Evolutionary conservation across 345 rosid species (phyloP), one percentile per base, ranked within the genome.

Genomic region (Aquilaria sinensis): DNA sequence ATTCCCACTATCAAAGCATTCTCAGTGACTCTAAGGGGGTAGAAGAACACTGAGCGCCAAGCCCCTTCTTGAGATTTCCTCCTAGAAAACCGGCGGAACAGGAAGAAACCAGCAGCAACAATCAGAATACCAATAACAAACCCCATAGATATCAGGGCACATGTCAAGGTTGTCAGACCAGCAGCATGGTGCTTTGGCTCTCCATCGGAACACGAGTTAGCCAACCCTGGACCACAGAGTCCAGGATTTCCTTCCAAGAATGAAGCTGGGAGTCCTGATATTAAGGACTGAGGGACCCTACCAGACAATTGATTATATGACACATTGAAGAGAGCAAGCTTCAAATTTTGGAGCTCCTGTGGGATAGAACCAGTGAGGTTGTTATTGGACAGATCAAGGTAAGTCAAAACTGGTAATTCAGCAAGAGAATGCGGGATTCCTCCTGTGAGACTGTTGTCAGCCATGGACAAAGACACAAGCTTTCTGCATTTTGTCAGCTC

Each of bases 261-360:
- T 6, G 98, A 92, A 71, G 96, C 98, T 4, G 97, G 98, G 58
- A 89, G 85, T 30, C 98, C 98, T 1, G 91, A 81, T 63, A 92
- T 80, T 37, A 92, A 80, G 52, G 89, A 77, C 53, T 51, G 75
- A 60, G 98, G 84, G 47, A 87, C 95, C 31, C 68, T 77, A 34
- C 97, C 98, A 6, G 96, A 86, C 47, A 93, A 80, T 31, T 58
- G 80, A 70, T 93, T 88, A 72, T 72, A 88, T 3, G 98, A 93
- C 11, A 86, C 92, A 62, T 93, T 93, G 75, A 93, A 85, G 57
- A 90, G 94, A 47, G 97, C 98, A 58, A 93, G 96, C 81, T 88
- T 88, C 80, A 88, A 75, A 72, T 86, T 84, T 57, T 90, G 88
- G 12, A 93, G 83, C 53, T 72, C 94, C 54, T 56, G 81, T 9